Percentiles rank a stretch among this genome's conserved stretches.
These are phyloP conservation scores for Tuctoria greenei DNA, from an alignment of 176 grass and related monocot species.

Conservation along the genomic window DNA sequence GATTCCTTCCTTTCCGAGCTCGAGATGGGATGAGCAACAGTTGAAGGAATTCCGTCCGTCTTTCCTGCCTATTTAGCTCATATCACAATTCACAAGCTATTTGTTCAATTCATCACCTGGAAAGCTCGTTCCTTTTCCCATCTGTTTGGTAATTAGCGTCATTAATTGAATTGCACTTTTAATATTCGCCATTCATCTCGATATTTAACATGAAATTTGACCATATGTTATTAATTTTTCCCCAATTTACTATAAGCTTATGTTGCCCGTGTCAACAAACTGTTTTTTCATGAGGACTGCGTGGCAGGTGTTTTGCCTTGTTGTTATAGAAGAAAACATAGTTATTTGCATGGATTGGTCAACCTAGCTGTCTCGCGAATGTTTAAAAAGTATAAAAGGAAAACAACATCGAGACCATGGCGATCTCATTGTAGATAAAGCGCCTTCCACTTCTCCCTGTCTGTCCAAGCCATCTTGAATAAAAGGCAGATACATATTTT, in stretches of 20 bases:
- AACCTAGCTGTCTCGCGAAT: neutral
- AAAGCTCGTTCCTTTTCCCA: neutral
- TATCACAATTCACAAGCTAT: neutral
- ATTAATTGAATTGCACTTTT: neutral
- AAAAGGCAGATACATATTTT: neutral
- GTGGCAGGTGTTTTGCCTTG: neutral
- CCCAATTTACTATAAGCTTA: neutral
- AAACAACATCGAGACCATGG: neutral
- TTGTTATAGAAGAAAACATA: neutral
- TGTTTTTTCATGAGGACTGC: too few species aligned
- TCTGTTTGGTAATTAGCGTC: neutral
- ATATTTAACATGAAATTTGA: neutral
- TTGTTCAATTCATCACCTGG: neutral
- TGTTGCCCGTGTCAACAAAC: neutral
- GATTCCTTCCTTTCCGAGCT: neutral
- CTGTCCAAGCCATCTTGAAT: neutral
- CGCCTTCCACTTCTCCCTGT: neutral
- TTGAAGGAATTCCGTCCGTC: neutral
- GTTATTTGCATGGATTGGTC: neutral
- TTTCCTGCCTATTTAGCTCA: neutral
- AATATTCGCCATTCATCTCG: neutral
- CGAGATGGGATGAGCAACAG: conserved; percentile 1
- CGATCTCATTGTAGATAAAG: neutral
- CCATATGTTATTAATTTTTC: neutral
- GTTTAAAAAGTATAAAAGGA: neutral